These are phyloP conservation scores for Diaporthe ampelina DNA, from an alignment of 2,329 filamentous ascomycete species.

Conservation along the genomic window DNA sequence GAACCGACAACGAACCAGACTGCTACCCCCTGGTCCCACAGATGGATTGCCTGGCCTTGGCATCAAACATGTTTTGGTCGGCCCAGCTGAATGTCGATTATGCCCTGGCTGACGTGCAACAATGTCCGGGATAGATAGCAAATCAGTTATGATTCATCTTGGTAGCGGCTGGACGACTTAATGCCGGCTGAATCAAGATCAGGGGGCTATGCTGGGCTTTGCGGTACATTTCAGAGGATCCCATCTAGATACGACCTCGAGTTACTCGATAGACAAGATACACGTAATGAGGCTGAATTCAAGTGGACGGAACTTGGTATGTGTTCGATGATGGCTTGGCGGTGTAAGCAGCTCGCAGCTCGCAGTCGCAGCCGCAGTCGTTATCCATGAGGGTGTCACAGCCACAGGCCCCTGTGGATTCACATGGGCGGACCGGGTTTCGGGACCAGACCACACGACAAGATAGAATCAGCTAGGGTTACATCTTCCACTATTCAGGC, in stretches of 20 bases:
- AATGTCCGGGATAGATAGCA: not conserved
- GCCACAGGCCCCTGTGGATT: not conserved
- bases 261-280: not conserved
- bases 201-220: not conserved
- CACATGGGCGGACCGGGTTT: not conserved
- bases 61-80: not conserved
- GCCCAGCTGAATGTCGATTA: not conserved
- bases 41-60: not conserved
- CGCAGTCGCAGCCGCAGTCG: not conserved
- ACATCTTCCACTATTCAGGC: no score
- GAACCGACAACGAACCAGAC: slow-evolving; percentile 3
- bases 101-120: not conserved
- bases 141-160: no score
- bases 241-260: not conserved
- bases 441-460: not conserved
- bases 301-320: no score
- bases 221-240: not conserved
- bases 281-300: not conserved
- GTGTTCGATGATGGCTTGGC: not conserved
- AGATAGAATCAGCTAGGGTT: no score
- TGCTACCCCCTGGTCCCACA: not conserved
- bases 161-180: not conserved
- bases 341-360: not conserved
- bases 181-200: not conserved
- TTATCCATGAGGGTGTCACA: not conserved